A percentile compares a stretch with the other conserved stretches of the same genome.
Evolutionary conservation across 768 basidiomycete genomes (phyloP).

Genomic region (Piloderma croceum): DNA sequence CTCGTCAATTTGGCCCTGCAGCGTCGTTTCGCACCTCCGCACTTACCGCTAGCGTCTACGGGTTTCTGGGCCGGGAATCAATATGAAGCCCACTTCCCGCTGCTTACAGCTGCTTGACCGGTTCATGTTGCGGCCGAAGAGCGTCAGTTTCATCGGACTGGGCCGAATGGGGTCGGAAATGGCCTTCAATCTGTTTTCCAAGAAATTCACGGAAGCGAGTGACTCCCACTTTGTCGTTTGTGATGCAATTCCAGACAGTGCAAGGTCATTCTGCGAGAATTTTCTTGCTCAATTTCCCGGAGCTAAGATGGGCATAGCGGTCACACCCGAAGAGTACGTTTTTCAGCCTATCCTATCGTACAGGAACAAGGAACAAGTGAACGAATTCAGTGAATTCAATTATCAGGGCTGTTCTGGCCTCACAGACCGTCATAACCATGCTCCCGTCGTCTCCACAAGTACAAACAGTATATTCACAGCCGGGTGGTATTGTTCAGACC

Average conservation of each 20-base stretch:
- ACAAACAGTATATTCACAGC: slow-evolving; percentile 59
- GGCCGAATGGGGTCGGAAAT: slow-evolving; percentile 88
- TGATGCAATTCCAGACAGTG: slow-evolving; percentile 61
- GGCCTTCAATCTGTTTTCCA: slow-evolving; percentile 80
- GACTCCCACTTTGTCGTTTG: slow-evolving; percentile 69
- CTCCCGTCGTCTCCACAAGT: slow-evolving; percentile 91
- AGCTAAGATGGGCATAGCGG: slow-evolving; percentile 51
- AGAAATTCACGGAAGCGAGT: slow-evolving; percentile 48
- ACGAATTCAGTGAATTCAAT: slow-evolving; percentile 8
- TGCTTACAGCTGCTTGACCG: slow-evolving; percentile 36
- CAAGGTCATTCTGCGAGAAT: slow-evolving; percentile 48
- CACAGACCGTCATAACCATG: slow-evolving; percentile 79
- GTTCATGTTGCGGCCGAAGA: slow-evolving; percentile 31
- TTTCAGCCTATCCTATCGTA: slow-evolving; percentile 4
- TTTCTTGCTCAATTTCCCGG: slow-evolving; percentile 56
- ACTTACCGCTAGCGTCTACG: too few relatives aligned
- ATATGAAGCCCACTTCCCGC: slow-evolving; percentile 49
- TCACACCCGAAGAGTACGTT: slow-evolving; percentile 70
- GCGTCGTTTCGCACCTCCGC: too few relatives aligned
- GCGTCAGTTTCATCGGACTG: slow-evolving; percentile 70
- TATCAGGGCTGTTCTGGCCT: slow-evolving; percentile 55
- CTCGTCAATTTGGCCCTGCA: too few relatives aligned
- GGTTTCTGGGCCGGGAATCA: too few relatives aligned
- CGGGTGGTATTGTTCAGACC: slow-evolving; percentile 59
- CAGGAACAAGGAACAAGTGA: too few relatives aligned